These are phyloP conservation scores for Spizellomyces punctatus DNA, from an alignment of 192 early-diverging fungal genomes.

Conservation along the genomic window DNA sequence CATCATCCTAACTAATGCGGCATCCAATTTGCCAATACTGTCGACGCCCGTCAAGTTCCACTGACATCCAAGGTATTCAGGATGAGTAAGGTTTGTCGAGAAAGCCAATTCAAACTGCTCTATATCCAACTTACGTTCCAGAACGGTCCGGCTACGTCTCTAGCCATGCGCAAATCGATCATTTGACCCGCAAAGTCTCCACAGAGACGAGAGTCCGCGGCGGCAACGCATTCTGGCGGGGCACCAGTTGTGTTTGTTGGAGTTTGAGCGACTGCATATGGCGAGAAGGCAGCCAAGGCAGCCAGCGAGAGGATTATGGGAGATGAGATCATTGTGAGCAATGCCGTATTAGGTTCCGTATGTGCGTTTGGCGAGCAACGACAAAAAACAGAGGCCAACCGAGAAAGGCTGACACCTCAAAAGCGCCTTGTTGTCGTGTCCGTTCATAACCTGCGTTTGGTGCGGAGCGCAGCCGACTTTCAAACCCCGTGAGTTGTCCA, in stretches of 20 bases:
- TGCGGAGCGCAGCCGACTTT: too few relatives aligned
- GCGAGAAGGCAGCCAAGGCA: not conserved
- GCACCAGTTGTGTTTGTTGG: not conserved
- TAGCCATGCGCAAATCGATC: constrained; percentile 14
- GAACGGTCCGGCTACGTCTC: constrained; percentile 15
- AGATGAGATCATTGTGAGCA: too few relatives aligned
- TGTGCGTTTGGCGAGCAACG: too few relatives aligned
- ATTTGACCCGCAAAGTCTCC: constrained; percentile 16
- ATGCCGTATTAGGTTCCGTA: too few relatives aligned
- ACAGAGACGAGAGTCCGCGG: constrained; percentile 16
- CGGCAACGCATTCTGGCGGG: constrained; percentile 20
- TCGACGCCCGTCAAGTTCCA: constrained; percentile 13
- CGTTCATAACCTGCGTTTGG: too few relatives aligned
- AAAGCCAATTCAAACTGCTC: not conserved
- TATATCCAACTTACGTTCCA: not conserved
- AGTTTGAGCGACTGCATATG: not conserved
- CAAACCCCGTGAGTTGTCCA: too few relatives aligned
- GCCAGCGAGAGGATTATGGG: not conserved
- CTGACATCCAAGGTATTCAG: not conserved
- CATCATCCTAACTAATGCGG: constrained; percentile 13
- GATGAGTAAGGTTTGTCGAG: too few relatives aligned
- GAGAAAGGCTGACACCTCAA: too few relatives aligned
- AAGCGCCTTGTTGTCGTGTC: too few relatives aligned
- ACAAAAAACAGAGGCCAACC: too few relatives aligned
- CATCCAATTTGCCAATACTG: constrained; percentile 11